phyloP scores from a whole-genome alignment of 768 basidiomycete genomes.

The Dioszegia crocea region DNA sequence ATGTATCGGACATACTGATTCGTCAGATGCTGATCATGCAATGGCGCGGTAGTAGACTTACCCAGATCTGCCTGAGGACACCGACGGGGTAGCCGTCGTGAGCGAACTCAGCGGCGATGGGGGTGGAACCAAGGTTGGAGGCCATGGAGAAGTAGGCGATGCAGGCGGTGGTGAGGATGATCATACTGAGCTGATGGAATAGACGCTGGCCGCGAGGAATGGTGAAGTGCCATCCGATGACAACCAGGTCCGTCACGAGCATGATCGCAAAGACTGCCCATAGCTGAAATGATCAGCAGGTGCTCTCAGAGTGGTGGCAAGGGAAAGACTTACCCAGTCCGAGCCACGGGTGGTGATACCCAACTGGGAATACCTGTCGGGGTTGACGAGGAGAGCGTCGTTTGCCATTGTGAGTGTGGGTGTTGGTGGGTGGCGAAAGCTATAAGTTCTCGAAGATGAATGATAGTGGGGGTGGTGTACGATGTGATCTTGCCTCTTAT shows the following conservation, averaged over 20 bases:
- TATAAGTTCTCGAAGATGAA: not conserved
- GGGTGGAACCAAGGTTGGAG: conserved; percentile 57
- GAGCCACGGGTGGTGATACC: conserved; percentile 54
- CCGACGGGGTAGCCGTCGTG: conserved; percentile 52
- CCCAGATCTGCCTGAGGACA: conserved; percentile 48
- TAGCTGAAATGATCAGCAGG: conserved; percentile 7
- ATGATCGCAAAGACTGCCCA: conserved; percentile 60
- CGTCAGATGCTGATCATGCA: conserved; percentile 35
- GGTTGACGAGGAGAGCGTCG: conserved; percentile 41
- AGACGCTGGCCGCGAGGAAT: conserved; percentile 53
- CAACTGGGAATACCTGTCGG: conserved; percentile 5
- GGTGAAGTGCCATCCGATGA: conserved; percentile 51
- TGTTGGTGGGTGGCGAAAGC: not conserved
- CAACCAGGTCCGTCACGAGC: conserved; percentile 52
- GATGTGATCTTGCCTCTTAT: not conserved
- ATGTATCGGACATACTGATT: conserved; percentile 32
- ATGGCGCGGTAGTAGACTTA: conserved; percentile 31
- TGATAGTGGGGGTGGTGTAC: not conserved
- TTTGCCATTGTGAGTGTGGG: conserved; percentile 25
- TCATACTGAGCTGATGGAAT: conserved; percentile 56
- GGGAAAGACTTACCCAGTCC: conserved; percentile 51
- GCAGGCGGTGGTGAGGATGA: conserved; percentile 55
- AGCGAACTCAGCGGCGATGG: conserved; percentile 54
- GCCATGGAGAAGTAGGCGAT: conserved; percentile 60
- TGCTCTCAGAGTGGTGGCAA: conserved; percentile 17